Evolutionary conservation across 2,329 filamentous ascomycete genomes (phyloP).

Genomic region (Nigrospora sphaerica): DNA sequence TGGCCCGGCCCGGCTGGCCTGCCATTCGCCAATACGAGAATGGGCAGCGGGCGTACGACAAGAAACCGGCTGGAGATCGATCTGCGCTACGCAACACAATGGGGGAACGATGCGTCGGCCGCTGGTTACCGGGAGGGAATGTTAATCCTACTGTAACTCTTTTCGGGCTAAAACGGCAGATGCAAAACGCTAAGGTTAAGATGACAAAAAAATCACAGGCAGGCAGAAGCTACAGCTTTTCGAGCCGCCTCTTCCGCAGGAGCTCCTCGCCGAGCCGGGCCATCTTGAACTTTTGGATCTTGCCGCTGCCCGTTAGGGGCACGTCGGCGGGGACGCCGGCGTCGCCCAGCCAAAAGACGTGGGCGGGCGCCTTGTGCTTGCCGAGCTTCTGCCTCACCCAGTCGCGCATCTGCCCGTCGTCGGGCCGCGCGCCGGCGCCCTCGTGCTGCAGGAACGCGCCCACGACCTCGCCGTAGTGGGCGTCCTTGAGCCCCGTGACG

Average conservation of each 20-base stretch:
- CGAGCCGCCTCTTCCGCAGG: constrained; percentile 37
- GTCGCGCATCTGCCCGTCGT: constrained; percentile 47
- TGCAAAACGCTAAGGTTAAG: no score
- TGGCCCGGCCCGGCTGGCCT: no score
- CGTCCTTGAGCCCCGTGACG: constrained; percentile 62
- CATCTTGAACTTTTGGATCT: constrained; percentile 63
- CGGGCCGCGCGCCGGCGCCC: constrained; percentile 26
- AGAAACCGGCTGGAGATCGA: no score
- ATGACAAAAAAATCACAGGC: background rate
- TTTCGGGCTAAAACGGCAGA: no score
- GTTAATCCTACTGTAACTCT: no score
- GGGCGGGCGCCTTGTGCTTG: constrained; percentile 60
- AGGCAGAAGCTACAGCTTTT: constrained; percentile 40
- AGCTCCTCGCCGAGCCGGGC: constrained; percentile 48
- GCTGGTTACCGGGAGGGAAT: no score
- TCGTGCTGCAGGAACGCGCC: constrained; percentile 49
- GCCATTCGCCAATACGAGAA: no score
- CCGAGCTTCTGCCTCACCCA: constrained; percentile 58
- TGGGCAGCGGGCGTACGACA: no score
- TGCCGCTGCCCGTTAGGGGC: constrained; percentile 65
- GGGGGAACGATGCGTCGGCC: no score
- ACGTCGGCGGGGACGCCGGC: constrained; percentile 46
- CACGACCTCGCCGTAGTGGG: constrained; percentile 69
- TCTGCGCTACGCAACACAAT: no score
- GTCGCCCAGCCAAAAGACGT: constrained; percentile 71